Evolutionary conservation across 2,329 filamentous ascomycete genomes (phyloP), one percentile per base, ranked within the genome.

Genomic region (Alternaria atra): DNA sequence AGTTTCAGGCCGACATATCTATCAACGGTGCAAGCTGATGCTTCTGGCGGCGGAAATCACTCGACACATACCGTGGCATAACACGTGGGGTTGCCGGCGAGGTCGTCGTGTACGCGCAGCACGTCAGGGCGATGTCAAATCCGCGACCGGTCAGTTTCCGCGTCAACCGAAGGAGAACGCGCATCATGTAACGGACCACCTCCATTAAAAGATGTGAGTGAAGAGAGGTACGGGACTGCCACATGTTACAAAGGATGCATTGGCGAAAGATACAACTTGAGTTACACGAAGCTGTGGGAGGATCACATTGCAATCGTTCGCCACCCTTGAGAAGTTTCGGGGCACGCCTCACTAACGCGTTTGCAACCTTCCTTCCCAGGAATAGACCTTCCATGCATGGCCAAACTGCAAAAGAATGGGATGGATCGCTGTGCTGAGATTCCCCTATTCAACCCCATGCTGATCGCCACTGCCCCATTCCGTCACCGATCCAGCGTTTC

Each of bases 51-150:
- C 23, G 52, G 52, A 17, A 60, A 56, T 51, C 23, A 50, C 27
- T 52, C 52, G 44, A 55, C 57, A 51, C 43, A 59, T 50, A 46
- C 30, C 27, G 47, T 60, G 37, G 42, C 46, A 44, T 60, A 44
- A 56, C 44, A 42, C 46, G 32, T 39, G 29, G 47, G 50, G 50
- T 52, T 40, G 15, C 2, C 34, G 50, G 50, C 50, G 50, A 29
- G 25, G n/a, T 23, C 25, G 50, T 40, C 34, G 20, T 15, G 23
- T 30, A 40, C 35, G 32, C 50, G 50, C 35, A 39, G 25, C 35
- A 30, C 40, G 23, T 27, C 50, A 35, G 32, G 35, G 34, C 50
- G 34, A 52, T 12, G 15, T 27, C 34, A 37, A 39, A 52, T 15
- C 48, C 23, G 50, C 50, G 50, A 40, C n/a, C 50, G 25, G 25